Evolutionary conservation across 441 rosid genomes (phyloP).

Genomic region (Macaranga tanarius): DNA sequence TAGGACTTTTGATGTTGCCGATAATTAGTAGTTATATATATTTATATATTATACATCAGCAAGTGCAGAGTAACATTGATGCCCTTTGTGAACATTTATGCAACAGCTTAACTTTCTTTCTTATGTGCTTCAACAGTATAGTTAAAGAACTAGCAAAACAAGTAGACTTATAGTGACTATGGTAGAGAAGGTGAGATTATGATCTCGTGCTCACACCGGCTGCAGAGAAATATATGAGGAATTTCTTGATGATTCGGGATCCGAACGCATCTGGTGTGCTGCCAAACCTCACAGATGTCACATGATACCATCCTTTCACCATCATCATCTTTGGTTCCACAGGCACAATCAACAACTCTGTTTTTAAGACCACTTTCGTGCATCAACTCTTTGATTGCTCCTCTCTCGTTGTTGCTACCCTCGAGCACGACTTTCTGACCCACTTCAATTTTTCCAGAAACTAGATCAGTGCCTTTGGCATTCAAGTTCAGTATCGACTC

Average conservation of each 20-base stretch:
- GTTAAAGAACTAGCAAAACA: not conserved
- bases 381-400: conserved; percentile 21
- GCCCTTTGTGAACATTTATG: not conserved
- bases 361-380: conserved; percentile 33
- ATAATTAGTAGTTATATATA: too few species aligned
- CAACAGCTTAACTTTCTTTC: not conserved
- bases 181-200: conserved; percentile 54
- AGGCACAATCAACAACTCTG: conserved; percentile 50
- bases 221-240: conserved; percentile 82
- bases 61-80: not conserved
- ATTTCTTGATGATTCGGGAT: conserved; percentile 63
- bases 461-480: conserved; percentile 37
- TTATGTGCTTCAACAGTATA: not conserved
- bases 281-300: conserved; percentile 89
- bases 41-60: not conserved
- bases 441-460: conserved; percentile 40
- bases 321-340: conserved; percentile 75
- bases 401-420: conserved; percentile 42
- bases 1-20: too few species aligned
- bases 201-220: conserved; percentile 74
- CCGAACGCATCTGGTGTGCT: conserved; percentile 71
- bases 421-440: conserved; percentile 50
- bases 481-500: conserved; percentile 46
- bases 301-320: conserved; percentile 80
- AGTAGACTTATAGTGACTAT: conserved; percentile 12